Evolutionary conservation across 2,329 filamentous ascomycete species (phyloP).

Genomic region (Ascochyta pisi): DNA sequence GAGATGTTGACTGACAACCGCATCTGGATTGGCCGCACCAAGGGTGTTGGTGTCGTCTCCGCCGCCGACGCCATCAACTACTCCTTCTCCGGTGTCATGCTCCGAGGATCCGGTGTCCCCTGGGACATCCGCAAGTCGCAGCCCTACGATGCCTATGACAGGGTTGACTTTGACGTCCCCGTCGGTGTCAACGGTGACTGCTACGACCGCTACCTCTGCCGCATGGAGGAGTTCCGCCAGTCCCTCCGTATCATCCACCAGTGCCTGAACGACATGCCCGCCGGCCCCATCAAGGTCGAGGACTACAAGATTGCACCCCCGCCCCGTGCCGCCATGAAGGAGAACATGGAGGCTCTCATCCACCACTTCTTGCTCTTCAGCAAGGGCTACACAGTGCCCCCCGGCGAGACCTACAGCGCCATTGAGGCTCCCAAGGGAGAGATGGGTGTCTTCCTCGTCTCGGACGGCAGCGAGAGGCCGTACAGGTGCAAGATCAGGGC

Average conservation of each 20-base stretch:
- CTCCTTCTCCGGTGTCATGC: conserved; percentile 96
- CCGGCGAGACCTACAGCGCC: conserved; percentile 95
- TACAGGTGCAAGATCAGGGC: conserved; percentile 98
- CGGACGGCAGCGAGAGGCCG: conserved; percentile 89
- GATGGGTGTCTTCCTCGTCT: conserved; percentile 97
- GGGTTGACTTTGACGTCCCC: conserved; percentile 97
- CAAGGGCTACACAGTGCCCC: conserved; percentile 96
- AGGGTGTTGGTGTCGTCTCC: conserved; percentile 88
- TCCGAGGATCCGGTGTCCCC: conserved; percentile 92
- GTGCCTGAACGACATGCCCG: conserved; percentile 98
- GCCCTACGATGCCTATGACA: conserved; percentile 96
- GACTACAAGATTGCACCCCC: conserved; percentile 98
- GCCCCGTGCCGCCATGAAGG: conserved; percentile 98
- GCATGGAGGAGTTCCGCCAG: conserved; percentile 99
- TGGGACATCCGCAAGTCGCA: conserved; percentile 97
- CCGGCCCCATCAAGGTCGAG: conserved; percentile 91
- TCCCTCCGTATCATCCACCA: conserved; percentile 98
- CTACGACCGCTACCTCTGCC: conserved; percentile 98
- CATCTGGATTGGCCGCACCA: conserved; percentile 95
- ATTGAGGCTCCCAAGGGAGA: conserved; percentile 99
- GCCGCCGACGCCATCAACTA: conserved; percentile 96
- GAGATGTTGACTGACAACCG: conserved; percentile 99
- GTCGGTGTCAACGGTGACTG: conserved; percentile 97
- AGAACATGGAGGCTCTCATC: conserved; percentile 99
- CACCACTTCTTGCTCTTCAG: conserved; percentile 99